A percentile compares a stretch with the other conserved stretches of the same genome.
Evolutionary conservation across 2,329 filamentous ascomycete species (phyloP).

Genomic region (Epichloe hybrida): DNA sequence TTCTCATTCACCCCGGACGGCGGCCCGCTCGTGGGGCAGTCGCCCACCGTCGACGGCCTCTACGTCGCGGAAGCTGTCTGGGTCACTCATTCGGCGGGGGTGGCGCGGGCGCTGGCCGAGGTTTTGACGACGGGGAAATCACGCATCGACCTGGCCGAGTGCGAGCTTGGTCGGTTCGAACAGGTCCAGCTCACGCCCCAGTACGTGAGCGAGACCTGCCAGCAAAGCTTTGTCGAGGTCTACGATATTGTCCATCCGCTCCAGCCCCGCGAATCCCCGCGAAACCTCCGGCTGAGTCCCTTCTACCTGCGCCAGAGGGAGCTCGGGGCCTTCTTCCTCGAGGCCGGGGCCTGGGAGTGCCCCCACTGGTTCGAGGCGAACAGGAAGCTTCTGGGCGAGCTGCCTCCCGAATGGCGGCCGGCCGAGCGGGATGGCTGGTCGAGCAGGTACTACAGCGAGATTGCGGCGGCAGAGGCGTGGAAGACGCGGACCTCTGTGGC

Average conservation of each 20-base stretch:
- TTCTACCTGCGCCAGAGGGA: conserved; percentile 41
- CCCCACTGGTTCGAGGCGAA: conserved; percentile 51
- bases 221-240: conserved; percentile 49
- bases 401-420: conserved; percentile 41
- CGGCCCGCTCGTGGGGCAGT: conserved; percentile 43
- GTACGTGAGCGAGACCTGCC: conserved; percentile 45
- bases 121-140: conserved; percentile 42
- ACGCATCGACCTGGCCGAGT: conserved; percentile 42
- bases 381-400: conserved; percentile 30
- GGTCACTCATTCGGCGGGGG: conserved; percentile 52
- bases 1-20: conserved; percentile 55
- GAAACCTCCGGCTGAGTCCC: conserved; percentile 44
- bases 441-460: conserved; percentile 40
- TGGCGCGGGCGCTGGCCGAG: conserved; percentile 47
- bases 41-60: conserved; percentile 46
- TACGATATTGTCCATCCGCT: conserved; percentile 52
- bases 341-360: conserved; percentile 46
- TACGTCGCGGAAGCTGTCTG: conserved; percentile 53
- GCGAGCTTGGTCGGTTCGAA: conserved; percentile 47
- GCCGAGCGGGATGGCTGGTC: conserved; percentile 46
- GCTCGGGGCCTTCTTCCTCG: conserved; percentile 45
- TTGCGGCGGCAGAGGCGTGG: conserved; percentile 48
- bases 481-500: conserved; percentile 49
- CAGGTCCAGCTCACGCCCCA: conserved; percentile 41
- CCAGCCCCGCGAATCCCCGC: conserved; percentile 41